These are phyloP conservation scores for Cladophialophora yegresii DNA, from an alignment of 2,329 filamentous ascomycete species.

Conservation along the genomic window DNA sequence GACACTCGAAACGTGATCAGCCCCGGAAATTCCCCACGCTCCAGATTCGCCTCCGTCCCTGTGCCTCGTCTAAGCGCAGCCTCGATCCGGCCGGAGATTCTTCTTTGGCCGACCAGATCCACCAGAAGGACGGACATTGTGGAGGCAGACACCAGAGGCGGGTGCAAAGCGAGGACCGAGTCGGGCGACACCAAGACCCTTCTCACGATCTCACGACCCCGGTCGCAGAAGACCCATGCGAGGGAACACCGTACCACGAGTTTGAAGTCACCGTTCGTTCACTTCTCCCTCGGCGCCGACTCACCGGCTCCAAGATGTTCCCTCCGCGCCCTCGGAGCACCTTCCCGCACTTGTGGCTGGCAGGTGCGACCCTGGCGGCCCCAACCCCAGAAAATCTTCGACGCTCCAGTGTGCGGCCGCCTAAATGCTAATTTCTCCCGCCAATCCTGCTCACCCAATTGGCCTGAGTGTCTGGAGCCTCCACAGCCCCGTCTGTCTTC, in stretches of 20 bases:
- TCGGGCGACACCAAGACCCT: neutral
- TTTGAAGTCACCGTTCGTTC: neutral
- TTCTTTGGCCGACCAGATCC: slow-evolving; percentile 25
- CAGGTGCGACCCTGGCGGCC: neutral
- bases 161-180: neutral
- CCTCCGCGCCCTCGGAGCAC: neutral
- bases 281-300: neutral
- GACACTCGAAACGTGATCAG: neutral
- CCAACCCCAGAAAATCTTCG: slow-evolving; percentile 15
- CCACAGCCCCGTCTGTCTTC: neutral
- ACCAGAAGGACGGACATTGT: neutral
- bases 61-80: neutral
- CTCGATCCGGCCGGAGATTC: slow-evolving; percentile 17
- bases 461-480: neutral
- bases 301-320: neutral
- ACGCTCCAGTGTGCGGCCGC: neutral
- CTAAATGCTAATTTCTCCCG: neutral
- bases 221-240: neutral
- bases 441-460: neutral
- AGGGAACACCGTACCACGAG: neutral
- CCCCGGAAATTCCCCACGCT: slow-evolving; percentile 13
- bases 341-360: neutral
- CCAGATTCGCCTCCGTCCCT: neutral
- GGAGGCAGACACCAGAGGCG: neutral
- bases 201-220: too few species aligned